A percentile compares a stretch with the other conserved stretches of the same genome.
These are phyloP conservation scores for Apiotrichum siamense DNA, from an alignment of 1,284 basidiomycete species.

Conservation along the genomic window DNA sequence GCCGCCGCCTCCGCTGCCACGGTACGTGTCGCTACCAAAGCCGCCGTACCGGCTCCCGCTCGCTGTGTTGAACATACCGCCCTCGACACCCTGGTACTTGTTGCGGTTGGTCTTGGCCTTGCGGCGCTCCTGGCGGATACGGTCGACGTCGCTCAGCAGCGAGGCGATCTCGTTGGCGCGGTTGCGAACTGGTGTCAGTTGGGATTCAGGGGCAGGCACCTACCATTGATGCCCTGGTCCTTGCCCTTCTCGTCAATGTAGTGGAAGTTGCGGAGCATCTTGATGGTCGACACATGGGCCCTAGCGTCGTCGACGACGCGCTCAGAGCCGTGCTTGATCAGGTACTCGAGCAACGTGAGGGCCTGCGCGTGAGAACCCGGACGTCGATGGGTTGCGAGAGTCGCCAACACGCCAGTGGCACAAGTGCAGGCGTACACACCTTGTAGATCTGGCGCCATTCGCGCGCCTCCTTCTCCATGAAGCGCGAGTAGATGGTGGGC, in stretches of 20 bases:
- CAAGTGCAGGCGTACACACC: constrained; percentile 52
- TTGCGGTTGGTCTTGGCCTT: constrained; percentile 89
- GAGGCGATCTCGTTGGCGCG: constrained; percentile 86
- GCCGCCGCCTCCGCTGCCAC: constrained; percentile 52
- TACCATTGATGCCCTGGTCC: constrained; percentile 97
- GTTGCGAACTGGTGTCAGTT: constrained; percentile 14
- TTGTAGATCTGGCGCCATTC: constrained; percentile 99
- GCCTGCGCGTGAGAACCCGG: constrained; percentile 55
- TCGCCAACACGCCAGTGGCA: too few relatives aligned
- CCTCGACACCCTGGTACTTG: constrained; percentile 72
- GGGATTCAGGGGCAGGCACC: constrained; percentile 18
- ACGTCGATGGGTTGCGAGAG: too few relatives aligned
- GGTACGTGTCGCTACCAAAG: constrained; percentile 65
- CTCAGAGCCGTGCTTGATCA: constrained; percentile 97
- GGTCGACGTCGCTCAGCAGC: constrained; percentile 83
- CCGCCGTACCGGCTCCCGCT: constrained; percentile 64
- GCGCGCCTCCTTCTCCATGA: constrained; percentile 96
- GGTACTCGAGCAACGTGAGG: constrained; percentile 89
- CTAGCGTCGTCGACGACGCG: constrained; percentile 96
- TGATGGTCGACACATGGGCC: constrained; percentile 88
- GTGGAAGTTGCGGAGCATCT: constrained; percentile 97
- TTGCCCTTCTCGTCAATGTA: constrained; percentile 99
- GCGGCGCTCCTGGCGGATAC: constrained; percentile 78
- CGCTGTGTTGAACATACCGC: constrained; percentile 46
- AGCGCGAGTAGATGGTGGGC: constrained; percentile 90